Base-by-base conservation (phyloP, 1,139 yeast genomes). In the Zhuliangozyma blackwelliae region DNA sequence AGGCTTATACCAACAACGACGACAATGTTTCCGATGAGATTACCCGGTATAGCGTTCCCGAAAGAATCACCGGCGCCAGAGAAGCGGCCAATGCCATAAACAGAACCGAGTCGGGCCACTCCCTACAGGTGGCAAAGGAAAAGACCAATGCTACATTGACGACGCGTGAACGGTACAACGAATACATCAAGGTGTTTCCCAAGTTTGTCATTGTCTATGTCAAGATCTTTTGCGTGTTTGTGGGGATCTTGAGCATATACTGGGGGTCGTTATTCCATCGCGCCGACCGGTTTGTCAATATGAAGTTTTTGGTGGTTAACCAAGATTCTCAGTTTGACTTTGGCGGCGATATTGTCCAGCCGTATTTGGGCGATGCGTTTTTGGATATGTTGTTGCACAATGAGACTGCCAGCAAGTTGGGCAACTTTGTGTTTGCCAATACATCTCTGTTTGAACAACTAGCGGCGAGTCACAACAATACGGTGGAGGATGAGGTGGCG, bases 181-280 rank as follows among this genome's bases (percentile, higher is more conserved):
- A 43, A 32, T 40, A 43, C 29, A 10, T 29, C 10, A 21, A 20
- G 13, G 40, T 39, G 3, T 29, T 34, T 5, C 41, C 44, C 10
- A 27, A 33, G 29, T 41, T 44, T 20, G 5, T 34, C 11, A 13
- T 27, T 12, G 46, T 37, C 10, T 40, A 44, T 30, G 21, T 45
- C 13, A 33, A 32, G 16, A 25, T 47, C 3, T 40, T 42, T 33
- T 30, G 40, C 36, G 47, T 60, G 33, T 59, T 56, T 28, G 36
- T 61, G 26, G 63, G 54, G 6, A 46, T 72, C 8, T 63, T 79
- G 41, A 68, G 81, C 3, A 56, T 80, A 12, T 80, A 75, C 50
- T 79, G 86, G 84, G 87, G 83, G 1, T 61, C 82, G 1, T 58
- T 71, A 49, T 79, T 64, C 49, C 44, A 62, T 22, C 57, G 85